Conservation (phyloP, 306 rosid species). For the Elaeagnus macrophylla region DNA sequence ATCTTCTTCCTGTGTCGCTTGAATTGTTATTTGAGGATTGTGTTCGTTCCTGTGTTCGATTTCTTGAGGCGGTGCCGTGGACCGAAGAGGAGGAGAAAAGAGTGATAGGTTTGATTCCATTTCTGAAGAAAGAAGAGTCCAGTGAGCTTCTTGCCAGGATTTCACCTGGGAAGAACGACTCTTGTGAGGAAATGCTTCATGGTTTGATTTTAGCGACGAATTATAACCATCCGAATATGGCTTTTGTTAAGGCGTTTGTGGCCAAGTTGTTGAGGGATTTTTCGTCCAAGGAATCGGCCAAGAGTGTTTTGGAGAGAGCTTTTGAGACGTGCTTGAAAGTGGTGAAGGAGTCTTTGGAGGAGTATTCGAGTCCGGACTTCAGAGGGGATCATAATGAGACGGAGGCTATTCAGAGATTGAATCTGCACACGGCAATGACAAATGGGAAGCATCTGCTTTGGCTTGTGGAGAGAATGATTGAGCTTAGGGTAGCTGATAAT, state of each 20-base stretch:
- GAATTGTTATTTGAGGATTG: conserved; percentile 80
- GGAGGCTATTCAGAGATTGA: conserved; percentile 81
- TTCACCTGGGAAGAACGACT: conserved; percentile 37
- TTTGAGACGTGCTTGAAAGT: conserved; percentile 51
- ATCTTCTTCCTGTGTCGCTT: conserved; percentile 72
- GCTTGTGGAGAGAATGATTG: conserved; percentile 93
- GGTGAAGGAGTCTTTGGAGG: conserved; percentile 81
- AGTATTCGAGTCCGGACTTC: conserved; percentile 71
- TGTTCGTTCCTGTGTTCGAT: conserved; percentile 52
- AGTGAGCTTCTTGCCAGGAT: conserved; percentile 72
- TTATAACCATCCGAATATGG: conserved; percentile 61
- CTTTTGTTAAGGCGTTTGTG: conserved; percentile 80
- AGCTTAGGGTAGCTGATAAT: conserved; percentile 68
- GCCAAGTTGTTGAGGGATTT: conserved; percentile 68
- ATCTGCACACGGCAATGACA: conserved; percentile 73
- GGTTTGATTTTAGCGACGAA: conserved; percentile 49
- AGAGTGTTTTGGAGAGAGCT: conserved; percentile 71
- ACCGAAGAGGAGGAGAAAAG: conserved; percentile 71
- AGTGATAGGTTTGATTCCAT: conserved; percentile 53
- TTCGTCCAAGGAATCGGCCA: conserved; percentile 63
- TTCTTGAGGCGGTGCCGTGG: conserved; percentile 93
- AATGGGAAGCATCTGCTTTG: conserved; percentile 67
- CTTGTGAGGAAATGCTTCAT: conserved; percentile 64
- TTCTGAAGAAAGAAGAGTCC: conserved; percentile 60
- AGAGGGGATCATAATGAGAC: conserved; percentile 78